Percentiles rank a stretch among this genome's conserved stretches.
Conservation (phyloP, 805 yeast genomes). For the Ogataea neopini region DNA sequence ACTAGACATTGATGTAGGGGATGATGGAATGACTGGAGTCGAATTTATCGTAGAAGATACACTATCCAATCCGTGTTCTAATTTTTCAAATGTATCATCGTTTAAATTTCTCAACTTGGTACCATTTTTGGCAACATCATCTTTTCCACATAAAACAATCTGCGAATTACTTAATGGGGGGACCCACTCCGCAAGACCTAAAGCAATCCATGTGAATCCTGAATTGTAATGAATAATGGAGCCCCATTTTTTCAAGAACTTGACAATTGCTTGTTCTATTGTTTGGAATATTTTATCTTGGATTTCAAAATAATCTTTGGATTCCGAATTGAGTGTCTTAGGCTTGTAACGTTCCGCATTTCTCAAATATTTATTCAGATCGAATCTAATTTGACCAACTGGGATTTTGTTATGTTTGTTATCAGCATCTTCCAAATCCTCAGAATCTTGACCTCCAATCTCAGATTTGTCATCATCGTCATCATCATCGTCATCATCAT, state of each 20-base stretch:
- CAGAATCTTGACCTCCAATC: conserved; percentile 31
- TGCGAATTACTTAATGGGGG: conserved; percentile 61
- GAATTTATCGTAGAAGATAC: conserved; percentile 26
- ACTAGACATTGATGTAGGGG: conserved; percentile 31
- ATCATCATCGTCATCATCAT: conserved; percentile 36
- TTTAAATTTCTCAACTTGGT: conserved; percentile 37
- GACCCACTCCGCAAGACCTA: conserved; percentile 86
- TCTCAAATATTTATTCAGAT: conserved; percentile 61
- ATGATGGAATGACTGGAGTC: conserved; percentile 25
- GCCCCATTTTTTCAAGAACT: conserved; percentile 80
- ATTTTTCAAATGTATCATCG: conserved; percentile 34
- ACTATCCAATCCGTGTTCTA: conserved; percentile 23
- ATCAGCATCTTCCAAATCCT: background rate
- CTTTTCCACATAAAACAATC: conserved; percentile 58
- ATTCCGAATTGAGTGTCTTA: conserved; percentile 30
- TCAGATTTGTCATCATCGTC: conserved; percentile 17
- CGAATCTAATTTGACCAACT: conserved; percentile 47
- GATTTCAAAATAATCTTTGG: conserved; percentile 38
- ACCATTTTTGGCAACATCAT: conserved; percentile 41
- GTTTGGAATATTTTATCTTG: conserved; percentile 56
- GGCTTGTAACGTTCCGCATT: conserved; percentile 40
- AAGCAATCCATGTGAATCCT: conserved; percentile 85
- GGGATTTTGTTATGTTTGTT: conserved; percentile 30
- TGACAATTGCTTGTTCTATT: conserved; percentile 59
- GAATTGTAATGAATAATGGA: conserved; percentile 72